Percentiles rank a stretch among this genome's conserved stretches.
phyloP scores from a whole-genome alignment of 345 rosid genomes.

The Eucalyptus polybractea region DNA sequence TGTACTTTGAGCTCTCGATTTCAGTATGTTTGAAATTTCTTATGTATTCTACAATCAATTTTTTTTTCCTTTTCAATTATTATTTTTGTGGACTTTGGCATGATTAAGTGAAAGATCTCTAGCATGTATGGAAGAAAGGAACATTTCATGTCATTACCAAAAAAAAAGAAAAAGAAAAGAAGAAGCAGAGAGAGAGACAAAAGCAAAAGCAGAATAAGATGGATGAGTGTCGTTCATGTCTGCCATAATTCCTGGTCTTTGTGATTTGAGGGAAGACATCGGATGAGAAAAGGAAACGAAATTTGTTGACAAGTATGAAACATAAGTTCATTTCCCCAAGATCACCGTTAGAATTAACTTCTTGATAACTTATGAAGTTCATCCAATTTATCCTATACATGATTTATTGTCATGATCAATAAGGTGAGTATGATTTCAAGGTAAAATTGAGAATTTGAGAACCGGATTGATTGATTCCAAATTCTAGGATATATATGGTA shows the following conservation, averaged over 20 bases:
- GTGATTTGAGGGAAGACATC: neutral
- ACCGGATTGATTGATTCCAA: rapidly evolving
- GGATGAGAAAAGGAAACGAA: neutral
- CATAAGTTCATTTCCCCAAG: neutral
- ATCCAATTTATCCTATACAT: neutral
- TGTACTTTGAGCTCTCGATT: neutral
- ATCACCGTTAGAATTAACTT: neutral
- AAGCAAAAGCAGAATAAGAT: neutral
- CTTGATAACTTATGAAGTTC: neutral
- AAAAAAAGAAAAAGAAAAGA: neutral
- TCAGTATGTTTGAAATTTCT: neutral
- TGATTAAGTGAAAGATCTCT: neutral
- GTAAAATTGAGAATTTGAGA: too few relatives aligned
- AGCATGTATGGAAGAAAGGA: neutral
- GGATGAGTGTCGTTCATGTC: neutral
- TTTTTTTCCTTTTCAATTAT: neutral
- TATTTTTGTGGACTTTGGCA: neutral
- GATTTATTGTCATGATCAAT: neutral
- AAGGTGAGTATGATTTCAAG: too few relatives aligned
- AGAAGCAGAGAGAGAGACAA: neutral
- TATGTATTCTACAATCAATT: neutral
- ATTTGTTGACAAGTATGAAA: neutral
- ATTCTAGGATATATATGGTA: too few relatives aligned
- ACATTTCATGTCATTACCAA: neutral
- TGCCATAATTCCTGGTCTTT: neutral